These are phyloP conservation scores for Crucibulum parvulum DNA, from an alignment of 1,284 basidiomycete genomes.

Conservation along the genomic window DNA sequence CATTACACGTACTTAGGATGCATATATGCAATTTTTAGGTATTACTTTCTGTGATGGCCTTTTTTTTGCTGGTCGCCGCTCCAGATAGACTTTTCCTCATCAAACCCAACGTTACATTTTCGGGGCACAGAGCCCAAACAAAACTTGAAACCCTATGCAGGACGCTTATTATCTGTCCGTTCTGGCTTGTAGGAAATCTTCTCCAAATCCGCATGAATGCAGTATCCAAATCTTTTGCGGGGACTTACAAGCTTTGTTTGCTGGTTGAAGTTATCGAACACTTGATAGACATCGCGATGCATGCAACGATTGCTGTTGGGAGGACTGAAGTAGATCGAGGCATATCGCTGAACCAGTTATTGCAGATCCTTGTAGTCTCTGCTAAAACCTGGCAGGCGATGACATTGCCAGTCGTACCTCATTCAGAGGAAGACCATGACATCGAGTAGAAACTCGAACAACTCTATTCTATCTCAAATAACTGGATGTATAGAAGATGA, in stretches of 20 bases:
- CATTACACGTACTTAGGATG: background rate
- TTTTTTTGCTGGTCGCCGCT: slow-evolving; percentile 9
- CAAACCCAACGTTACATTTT: slow-evolving; percentile 14
- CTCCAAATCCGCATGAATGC: slow-evolving; percentile 35
- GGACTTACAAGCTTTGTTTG: slow-evolving; percentile 25
- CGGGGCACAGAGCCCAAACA: slow-evolving; percentile 7
- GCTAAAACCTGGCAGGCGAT: background rate
- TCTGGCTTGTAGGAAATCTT: slow-evolving; percentile 20
- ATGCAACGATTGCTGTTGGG: background rate
- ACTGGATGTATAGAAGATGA: too few species aligned
- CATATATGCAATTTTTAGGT: background rate
- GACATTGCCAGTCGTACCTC: background rate
- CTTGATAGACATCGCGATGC: background rate
- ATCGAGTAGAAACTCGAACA: too few species aligned
- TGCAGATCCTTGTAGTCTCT: background rate
- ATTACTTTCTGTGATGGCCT: slow-evolving; percentile 13
- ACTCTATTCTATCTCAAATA: too few species aligned
- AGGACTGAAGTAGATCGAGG: background rate
- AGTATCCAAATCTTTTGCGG: slow-evolving; percentile 30
- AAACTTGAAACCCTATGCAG: slow-evolving; percentile 4
- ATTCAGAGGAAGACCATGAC: too few species aligned
- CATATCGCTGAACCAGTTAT: background rate
- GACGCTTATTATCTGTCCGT: slow-evolving; percentile 5
- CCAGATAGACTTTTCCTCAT: background rate
- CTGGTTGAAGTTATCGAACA: slow-evolving; percentile 1